Base-by-base conservation (phyloP, 148 eudicot genomes). In the Fagopyrum tataricum region DNA sequence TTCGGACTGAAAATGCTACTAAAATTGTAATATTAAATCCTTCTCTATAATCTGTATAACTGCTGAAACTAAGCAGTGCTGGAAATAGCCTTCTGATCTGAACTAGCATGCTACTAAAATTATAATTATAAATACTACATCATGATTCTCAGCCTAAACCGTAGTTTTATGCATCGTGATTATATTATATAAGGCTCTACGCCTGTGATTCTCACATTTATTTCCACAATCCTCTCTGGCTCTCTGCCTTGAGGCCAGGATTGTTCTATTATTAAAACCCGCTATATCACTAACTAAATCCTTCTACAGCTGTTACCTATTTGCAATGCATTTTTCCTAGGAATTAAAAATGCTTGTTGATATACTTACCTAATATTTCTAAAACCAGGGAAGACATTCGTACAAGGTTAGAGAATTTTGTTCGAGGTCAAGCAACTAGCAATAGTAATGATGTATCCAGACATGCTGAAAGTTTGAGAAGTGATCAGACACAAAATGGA, bases 381-480 rank as follows among this genome's bases (percentile, higher is more conserved):
- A 61, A 53, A 61, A 75, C 62, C 82, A 91, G 97, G 87, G 90
- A 93, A 71, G 98, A 91, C 66, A 83, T 90, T 67, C 91, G 84
- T 71, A 83, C 87, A 72, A 83, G 87, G 76, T 82, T 87, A 76
- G 90, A 91, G 78, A 83, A 77, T 74, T 79, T 79, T 51, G 88
- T 87, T 74, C 91, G 79, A 74, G 84, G 85, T 79, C 96, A 84
- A 83, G 93, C 78, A 73, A 84, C 85, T 78, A 88, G 82, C 75
- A 75, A 76, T 81, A 77, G 80, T 74, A 88, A 85, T 52, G 76
- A 79, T 61, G 70, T 84, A 74, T 75, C 79, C 77, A 76, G 72
- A 81, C 79, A 59, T n/a, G 75, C 76, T 73, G 51, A 64, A 62
- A 82, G 79, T 77, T 74, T 85, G 77, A 74, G 70, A 75, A 86